phyloP scores from a whole-genome alignment of 2,329 filamentous ascomycete genomes.

The Dothiorella sarmentorum region DNA sequence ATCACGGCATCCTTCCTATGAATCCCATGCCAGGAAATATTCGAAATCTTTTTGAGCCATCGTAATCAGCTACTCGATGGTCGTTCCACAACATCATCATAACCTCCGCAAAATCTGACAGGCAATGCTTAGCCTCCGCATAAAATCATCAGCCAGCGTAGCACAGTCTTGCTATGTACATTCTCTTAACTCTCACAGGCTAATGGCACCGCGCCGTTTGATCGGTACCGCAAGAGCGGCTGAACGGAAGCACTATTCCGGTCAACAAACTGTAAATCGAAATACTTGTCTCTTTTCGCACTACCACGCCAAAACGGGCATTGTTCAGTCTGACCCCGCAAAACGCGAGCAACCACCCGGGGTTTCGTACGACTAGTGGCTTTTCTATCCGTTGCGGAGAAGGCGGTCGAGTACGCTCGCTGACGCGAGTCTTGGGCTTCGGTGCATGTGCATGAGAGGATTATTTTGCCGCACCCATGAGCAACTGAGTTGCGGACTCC shows the following conservation, averaged over 20 bases:
- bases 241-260: background rate
- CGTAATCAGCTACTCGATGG: background rate
- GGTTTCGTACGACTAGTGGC: background rate
- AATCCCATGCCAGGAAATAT: too few relatives aligned
- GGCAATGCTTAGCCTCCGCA: background rate
- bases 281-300: background rate
- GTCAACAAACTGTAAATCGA: background rate
- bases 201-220: background rate
- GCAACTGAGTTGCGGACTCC: background rate
- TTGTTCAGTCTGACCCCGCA: constrained; percentile 11
- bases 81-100: background rate
- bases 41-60: background rate
- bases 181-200: too few relatives aligned
- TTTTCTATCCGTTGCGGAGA: background rate
- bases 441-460: too few relatives aligned
- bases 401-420: background rate
- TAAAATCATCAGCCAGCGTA: background rate
- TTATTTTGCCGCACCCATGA: background rate
- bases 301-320: background rate
- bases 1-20: background rate
- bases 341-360: background rate
- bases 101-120: background rate
- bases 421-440: too few relatives aligned
- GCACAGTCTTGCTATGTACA: background rate
- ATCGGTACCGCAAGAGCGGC: background rate